Evolutionary conservation across 2,329 filamentous ascomycete genomes (phyloP), one percentile per base, ranked within the genome.

Genomic region (Trichoderma koningii): DNA sequence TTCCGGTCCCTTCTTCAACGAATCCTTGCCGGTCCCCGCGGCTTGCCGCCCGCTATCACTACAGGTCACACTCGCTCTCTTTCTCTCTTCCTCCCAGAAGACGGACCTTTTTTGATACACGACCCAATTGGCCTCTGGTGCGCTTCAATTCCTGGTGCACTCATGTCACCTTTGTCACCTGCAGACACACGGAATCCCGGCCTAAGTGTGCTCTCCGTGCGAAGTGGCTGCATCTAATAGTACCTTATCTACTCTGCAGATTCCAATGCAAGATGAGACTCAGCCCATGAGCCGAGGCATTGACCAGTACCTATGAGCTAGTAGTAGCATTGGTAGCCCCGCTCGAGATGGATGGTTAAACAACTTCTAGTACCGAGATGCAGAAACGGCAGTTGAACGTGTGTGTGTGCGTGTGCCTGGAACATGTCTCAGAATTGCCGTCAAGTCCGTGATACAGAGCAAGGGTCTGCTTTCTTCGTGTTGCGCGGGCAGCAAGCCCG

Each of bases 11-110:
- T 38, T 38, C 34, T 14, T 14, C 34, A 38, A 14, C 26, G 5
- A 28, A 52, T 52, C 30, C 12, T n/a, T 17, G 50, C 50, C 34
- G 50, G 50, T 52, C 26, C 50, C 50, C 50, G 50, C 50, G 50
- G 50, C 30, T 30, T 34, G 50, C 50, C 50, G 50, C 34, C 34
- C 34, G 28, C 7, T 34, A 34, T 38, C 34, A 38, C 3, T 12
- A 38, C 10, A 38, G 14, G 26, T 52, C 50, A 30, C 50, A 52
- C 14, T 51, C 48, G 48, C 48, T 51, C n/a, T 28, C 28, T 23
- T 26, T 17, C 17, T 19, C 19, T 51, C 50, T 34, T 17, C 26
- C 48, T n/a, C n/a, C n/a, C n/a, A n/a, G n/a, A n/a, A n/a, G 21
- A 23, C 21, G 34, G 30, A 9, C 10, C 9, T 34, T 5, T 14